Percentiles rank a stretch among this genome's conserved stretches.
These are phyloP conservation scores for Fraxinus albicans DNA, from an alignment of 305 asterid species.

Conservation along the genomic window DNA sequence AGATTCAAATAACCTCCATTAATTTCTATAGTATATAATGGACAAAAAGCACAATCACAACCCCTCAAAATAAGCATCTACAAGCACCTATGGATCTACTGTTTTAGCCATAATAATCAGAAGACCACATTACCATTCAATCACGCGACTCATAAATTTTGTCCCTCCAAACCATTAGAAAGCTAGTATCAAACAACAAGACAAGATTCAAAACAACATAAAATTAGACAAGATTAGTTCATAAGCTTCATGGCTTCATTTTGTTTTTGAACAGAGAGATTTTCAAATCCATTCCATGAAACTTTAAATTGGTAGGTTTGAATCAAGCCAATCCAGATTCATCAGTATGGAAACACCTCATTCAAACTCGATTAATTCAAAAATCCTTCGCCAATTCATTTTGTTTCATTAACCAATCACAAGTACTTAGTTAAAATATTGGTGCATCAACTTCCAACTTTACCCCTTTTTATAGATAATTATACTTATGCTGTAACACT, in stretches of 20 bases:
- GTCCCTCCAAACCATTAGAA: background rate
- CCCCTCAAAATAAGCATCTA: background rate
- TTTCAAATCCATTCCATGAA: background rate
- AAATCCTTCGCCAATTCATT: background rate
- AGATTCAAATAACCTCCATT: background rate
- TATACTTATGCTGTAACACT: background rate
- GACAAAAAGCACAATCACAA: background rate
- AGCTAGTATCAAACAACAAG: background rate
- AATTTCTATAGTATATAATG: background rate
- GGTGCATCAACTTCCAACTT: background rate
- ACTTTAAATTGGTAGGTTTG: background rate
- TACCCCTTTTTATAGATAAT: background rate
- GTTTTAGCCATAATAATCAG: background rate
- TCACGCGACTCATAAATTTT: background rate
- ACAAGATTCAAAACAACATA: background rate
- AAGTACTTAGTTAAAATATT: background rate
- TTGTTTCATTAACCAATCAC: background rate
- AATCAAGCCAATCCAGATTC: background rate
- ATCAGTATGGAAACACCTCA: background rate
- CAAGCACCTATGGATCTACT: background rate
- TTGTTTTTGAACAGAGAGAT: background rate
- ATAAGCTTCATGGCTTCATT: background rate
- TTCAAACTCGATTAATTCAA: background rate
- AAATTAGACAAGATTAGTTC: background rate
- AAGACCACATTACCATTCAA: background rate